Evolutionary conservation across 345 rosid species (phyloP).

Genomic region (Eucalyptus polybractea): DNA sequence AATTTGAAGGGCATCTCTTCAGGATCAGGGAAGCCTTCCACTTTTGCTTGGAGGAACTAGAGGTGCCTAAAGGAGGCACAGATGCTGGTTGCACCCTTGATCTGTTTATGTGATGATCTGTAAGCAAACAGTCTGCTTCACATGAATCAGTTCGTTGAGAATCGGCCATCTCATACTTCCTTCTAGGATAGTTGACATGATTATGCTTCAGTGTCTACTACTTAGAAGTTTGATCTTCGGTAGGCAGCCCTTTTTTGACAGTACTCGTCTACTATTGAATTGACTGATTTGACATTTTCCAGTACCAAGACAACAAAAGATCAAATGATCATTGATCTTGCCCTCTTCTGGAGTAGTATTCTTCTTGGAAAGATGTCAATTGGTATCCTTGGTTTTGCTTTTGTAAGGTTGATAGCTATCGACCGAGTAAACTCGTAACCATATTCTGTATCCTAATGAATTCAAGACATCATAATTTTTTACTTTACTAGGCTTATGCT

Average conservation of each 20-base stretch:
- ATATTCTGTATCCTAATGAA: not conserved
- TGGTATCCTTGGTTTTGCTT: slow-evolving; percentile 63
- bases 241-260: not conserved
- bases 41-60: rapidly evolving
- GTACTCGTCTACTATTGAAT: not conserved
- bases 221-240: not conserved
- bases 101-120: too few relatives aligned
- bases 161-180: not conserved
- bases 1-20: too few relatives aligned
- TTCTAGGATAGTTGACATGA: not conserved
- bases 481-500: not conserved
- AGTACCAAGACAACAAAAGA: slow-evolving; percentile 50
- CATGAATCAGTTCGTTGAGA: not conserved
- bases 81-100: too few relatives aligned
- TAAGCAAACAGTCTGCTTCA: not conserved
- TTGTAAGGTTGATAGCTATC: slow-evolving; percentile 33
- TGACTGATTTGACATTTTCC: not conserved
- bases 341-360: slow-evolving; percentile 46
- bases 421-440: not conserved
- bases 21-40: not conserved
- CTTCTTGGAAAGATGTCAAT: slow-evolving; percentile 51
- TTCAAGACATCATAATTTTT: not conserved
- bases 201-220: not conserved
- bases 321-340: slow-evolving; percentile 59
- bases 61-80: too few relatives aligned